Base-by-base conservation (phyloP, 805 yeast species). In the Schizosaccharomyces lindneri region DNA sequence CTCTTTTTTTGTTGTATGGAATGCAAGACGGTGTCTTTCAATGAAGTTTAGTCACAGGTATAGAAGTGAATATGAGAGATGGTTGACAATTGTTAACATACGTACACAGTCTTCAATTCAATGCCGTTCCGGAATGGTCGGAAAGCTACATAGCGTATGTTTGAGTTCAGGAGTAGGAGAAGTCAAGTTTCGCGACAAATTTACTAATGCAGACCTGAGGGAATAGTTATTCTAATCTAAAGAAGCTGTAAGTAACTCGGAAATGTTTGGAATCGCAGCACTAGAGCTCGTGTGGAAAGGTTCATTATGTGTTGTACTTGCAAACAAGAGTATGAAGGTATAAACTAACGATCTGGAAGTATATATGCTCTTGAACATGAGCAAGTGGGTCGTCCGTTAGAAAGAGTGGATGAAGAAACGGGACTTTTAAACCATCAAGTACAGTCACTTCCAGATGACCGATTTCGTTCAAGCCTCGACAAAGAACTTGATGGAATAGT, bases 81-180 rank as follows among this genome's bases (percentile, higher is more conserved):
- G 15, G 41, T 36, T 36, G 41, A 11, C 41, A 36, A 7, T 36
- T 36, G 41, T 15, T 36, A 36, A 21, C 29, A 24, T 19, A 6
- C 9, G 27, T 29, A 9, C 32, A 3, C 32, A 86, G 96, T 5
- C 74, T 90, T 65, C 96, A 90, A 77, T 89, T 90, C 73, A 90
- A 90, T 72, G 95, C 97, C 29, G 97, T 93, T 4, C 97, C 98
- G 1, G 97, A 93, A 71, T 90, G 98, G 98, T 81, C 95, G 13
- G 82, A 95, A 32, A 81, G 85, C 70, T 90, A 90, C 72, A 83
- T 90, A 62, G 89, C 94, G 62, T 90, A 90, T 72, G 85, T 95
- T 17, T 29, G 36, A 31, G 9, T 29, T 6, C 48, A 15, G 39
- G 11, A 19, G 46, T 36, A 36, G 13, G 41, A 36, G 13, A 36